Conservation (phyloP, 75 land plant genomes). For the Ceratopteris richardii region DNA sequence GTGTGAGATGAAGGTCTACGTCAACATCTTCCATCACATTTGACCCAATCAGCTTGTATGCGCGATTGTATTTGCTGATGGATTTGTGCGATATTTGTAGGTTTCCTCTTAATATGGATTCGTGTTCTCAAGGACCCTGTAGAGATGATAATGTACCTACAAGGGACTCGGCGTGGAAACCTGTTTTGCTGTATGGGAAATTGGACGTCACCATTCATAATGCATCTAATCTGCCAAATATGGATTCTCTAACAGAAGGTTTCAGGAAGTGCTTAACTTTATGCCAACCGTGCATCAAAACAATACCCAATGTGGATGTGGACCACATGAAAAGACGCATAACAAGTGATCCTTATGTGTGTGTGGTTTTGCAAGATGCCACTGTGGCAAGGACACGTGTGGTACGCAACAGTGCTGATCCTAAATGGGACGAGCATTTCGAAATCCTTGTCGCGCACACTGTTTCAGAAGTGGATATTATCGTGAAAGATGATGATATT, state of each 20-base stretch:
- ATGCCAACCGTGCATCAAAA: conserved; percentile 17
- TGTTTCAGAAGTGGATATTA: conserved; percentile 46
- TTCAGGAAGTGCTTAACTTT: conserved; percentile 37
- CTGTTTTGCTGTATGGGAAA: conserved; percentile 55
- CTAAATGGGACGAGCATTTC: conserved; percentile 79
- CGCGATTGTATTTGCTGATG: too few relatives aligned
- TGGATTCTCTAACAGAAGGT: conserved; percentile 64
- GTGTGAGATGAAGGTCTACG: too few relatives aligned
- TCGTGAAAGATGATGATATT: conserved; percentile 75
- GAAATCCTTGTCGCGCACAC: conserved; percentile 72
- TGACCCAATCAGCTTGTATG: too few relatives aligned
- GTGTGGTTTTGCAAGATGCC: conserved; percentile 45
- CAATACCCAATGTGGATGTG: conserved; percentile 9
- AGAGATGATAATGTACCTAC: too few relatives aligned
- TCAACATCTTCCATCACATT: too few relatives aligned
- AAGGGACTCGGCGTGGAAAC: too few relatives aligned
- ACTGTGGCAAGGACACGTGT: conserved; percentile 61
- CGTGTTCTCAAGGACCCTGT: too few relatives aligned
- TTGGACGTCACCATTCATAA: conserved; percentile 52
- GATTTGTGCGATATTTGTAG: too few relatives aligned
- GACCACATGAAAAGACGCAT: conserved; percentile 19
- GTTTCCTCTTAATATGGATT: too few relatives aligned
- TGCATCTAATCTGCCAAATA: conserved; percentile 74
- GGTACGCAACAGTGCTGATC: conserved; percentile 49
- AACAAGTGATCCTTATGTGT: conserved; percentile 89